These are phyloP conservation scores for Hypoxylon sp. DNA, from an alignment of 2,329 filamentous ascomycete genomes.

Conservation along the genomic window DNA sequence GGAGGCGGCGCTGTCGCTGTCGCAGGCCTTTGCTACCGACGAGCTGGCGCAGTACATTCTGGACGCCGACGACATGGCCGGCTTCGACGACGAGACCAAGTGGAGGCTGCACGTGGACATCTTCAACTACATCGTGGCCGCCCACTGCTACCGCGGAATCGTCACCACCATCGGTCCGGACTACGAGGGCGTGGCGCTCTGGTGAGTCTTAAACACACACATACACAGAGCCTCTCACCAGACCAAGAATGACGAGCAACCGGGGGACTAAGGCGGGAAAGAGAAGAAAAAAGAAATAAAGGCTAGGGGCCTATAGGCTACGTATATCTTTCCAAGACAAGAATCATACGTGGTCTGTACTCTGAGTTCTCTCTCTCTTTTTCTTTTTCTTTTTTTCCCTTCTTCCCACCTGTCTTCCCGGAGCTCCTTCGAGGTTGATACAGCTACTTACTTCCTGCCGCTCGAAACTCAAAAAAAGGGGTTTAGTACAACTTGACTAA, in stretches of 20 bases:
- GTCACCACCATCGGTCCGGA: constrained; percentile 78
- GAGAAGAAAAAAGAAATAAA: constrained; percentile 12
- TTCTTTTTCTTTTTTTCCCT: too few relatives aligned
- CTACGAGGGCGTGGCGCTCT: constrained; percentile 80
- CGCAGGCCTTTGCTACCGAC: constrained; percentile 79
- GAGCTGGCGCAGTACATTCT: constrained; percentile 78
- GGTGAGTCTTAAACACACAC: constrained; percentile 72
- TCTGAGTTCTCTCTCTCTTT: too few relatives aligned
- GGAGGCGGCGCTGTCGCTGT: constrained; percentile 74
- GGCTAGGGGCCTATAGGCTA: constrained; percentile 23
- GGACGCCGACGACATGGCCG: constrained; percentile 71
- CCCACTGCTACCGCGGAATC: constrained; percentile 76
- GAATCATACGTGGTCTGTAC: constrained; percentile 15
- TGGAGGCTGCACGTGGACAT: constrained; percentile 81
- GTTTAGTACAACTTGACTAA: constrained; percentile 25
- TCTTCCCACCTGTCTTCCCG: constrained; percentile 13
- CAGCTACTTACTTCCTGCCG: too few relatives aligned
- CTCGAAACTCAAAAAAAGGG: too few relatives aligned
- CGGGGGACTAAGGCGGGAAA: constrained; percentile 14
- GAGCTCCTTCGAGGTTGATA: constrained; percentile 19
- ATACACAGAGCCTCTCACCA: too few relatives aligned
- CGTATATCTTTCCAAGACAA: constrained; percentile 2
- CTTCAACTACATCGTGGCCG: constrained; percentile 78
- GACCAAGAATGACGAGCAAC: constrained; percentile 25
- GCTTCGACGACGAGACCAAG: constrained; percentile 70